Conservation (phyloP, 1,284 basidiomycete species). For the Ustilago xerochloae region DNA sequence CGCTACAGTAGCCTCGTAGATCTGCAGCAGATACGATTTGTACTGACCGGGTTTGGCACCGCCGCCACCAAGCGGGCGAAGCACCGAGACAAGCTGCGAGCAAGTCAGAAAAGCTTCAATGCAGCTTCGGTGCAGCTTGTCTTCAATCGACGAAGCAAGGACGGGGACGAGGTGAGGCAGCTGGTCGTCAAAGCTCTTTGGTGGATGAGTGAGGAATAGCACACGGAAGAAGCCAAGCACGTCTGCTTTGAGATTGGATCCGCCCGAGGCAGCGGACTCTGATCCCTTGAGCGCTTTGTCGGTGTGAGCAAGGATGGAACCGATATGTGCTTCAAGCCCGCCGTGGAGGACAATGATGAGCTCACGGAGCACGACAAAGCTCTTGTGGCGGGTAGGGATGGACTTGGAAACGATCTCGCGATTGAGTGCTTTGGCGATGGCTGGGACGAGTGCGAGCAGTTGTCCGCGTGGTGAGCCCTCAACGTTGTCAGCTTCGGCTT, state of each 20-base stretch:
- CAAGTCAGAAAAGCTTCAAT: slow-evolving; percentile 74
- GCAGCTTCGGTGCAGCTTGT: slow-evolving; percentile 69
- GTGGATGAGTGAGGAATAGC: slow-evolving; percentile 84
- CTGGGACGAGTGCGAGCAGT: slow-evolving; percentile 76
- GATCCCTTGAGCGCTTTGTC: slow-evolving; percentile 67
- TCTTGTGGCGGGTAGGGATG: slow-evolving; percentile 83
- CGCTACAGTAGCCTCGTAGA: slow-evolving; percentile 80
- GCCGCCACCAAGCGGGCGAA: slow-evolving; percentile 62
- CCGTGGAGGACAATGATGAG: slow-evolving; percentile 85
- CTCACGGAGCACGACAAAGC: slow-evolving; percentile 81
- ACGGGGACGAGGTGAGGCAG: slow-evolving; percentile 78
- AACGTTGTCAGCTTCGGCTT: slow-evolving; percentile 44
- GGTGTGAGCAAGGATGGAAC: slow-evolving; percentile 70
- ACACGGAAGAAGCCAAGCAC: slow-evolving; percentile 83
- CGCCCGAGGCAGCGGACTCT: slow-evolving; percentile 63
- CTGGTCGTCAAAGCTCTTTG: slow-evolving; percentile 75
- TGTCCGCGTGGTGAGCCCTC: slow-evolving; percentile 60
- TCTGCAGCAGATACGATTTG: slow-evolving; percentile 39
- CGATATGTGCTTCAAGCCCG: slow-evolving; percentile 79
- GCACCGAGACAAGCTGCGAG: slow-evolving; percentile 70
- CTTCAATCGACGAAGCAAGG: slow-evolving; percentile 77
- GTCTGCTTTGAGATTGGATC: slow-evolving; percentile 71
- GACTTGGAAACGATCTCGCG: slow-evolving; percentile 88
- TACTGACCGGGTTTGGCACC: slow-evolving; percentile 22
- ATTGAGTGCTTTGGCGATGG: slow-evolving; percentile 82